Evolutionary conservation across 768 basidiomycete genomes (phyloP).

Genomic region (Hirschioporus abietinus): DNA sequence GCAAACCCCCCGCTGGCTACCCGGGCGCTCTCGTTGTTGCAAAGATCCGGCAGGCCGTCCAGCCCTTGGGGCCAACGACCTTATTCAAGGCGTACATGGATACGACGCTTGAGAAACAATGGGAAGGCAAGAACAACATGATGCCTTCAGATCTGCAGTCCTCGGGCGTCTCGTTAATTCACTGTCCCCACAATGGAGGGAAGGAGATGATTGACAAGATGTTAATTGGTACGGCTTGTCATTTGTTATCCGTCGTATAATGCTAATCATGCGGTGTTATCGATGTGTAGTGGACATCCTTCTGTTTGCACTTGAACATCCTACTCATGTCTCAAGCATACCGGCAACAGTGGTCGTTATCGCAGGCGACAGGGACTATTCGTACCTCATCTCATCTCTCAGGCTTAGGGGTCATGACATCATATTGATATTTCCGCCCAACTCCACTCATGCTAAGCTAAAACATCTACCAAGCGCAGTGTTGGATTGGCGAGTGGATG

Average conservation of each 20-base stretch:
- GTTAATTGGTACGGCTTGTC: conserved; percentile 35
- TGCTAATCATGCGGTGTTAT: background rate
- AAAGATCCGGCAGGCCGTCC: conserved; percentile 41
- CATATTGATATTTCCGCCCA: conserved; percentile 35
- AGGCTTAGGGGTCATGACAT: conserved; percentile 51
- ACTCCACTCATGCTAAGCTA: background rate
- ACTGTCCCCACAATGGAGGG: conserved; percentile 22
- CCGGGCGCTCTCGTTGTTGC: conserved; percentile 39
- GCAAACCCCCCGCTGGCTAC: conserved; percentile 26
- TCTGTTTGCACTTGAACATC: conserved; percentile 55
- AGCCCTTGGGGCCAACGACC: conserved; percentile 40
- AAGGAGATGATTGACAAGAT: conserved; percentile 41
- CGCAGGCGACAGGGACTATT: conserved; percentile 62
- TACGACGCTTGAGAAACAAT: conserved; percentile 30
- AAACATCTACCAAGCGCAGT: background rate
- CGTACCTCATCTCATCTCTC: conserved; percentile 53
- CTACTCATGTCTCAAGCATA: conserved; percentile 14
- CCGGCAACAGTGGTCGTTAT: conserved; percentile 57
- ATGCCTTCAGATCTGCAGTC: conserved; percentile 40
- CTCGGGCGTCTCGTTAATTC: conserved; percentile 43
- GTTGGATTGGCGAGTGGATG: background rate
- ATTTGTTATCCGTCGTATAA: background rate
- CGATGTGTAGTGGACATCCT: conserved; percentile 57
- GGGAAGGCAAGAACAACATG: conserved; percentile 25
- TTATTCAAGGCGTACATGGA: conserved; percentile 53